phyloP scores from a whole-genome alignment of 306 rosid genomes.

The Elaeagnus macrophylla region DNA sequence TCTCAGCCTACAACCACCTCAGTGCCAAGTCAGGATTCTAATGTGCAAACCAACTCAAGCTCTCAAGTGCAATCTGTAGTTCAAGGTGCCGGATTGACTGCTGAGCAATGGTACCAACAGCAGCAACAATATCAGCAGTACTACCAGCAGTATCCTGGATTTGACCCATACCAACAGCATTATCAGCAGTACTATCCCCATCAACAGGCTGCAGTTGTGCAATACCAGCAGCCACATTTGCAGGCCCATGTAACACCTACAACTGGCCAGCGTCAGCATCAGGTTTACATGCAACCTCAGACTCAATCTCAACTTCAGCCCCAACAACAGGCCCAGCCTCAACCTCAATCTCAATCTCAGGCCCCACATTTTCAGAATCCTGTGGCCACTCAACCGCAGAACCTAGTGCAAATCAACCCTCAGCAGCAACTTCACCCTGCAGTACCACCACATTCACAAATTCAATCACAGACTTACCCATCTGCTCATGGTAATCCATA shows the following conservation, averaged over 20 bases:
- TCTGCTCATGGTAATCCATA: conserved; percentile 44
- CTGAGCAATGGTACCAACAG: conserved; percentile 87
- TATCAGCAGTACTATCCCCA: conserved; percentile 81
- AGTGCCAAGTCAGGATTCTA: conserved; percentile 49
- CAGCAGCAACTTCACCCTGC: conserved; percentile 51
- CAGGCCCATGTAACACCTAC: conserved; percentile 37
- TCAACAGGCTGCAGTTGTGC: conserved; percentile 59
- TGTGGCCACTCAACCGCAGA: conserved; percentile 43
- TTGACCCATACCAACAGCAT: conserved; percentile 81
- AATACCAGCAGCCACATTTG: conserved; percentile 40
- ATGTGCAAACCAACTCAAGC: conserved; percentile 38
- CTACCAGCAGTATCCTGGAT: conserved; percentile 89
- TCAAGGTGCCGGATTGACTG: conserved; percentile 43
- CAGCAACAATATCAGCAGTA: conserved; percentile 88
- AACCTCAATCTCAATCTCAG: conserved; percentile 33
- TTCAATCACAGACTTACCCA: conserved; percentile 40
- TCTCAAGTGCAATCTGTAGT: conserved; percentile 53
- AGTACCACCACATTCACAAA: conserved; percentile 46
- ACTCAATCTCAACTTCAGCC: conserved; percentile 28
- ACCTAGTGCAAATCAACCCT: conserved; percentile 49
- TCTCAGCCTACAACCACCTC: conserved; percentile 44
- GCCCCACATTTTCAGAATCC: conserved; percentile 25
- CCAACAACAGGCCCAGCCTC: conserved; percentile 27
- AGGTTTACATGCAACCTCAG: conserved; percentile 23
- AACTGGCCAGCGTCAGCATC: conserved; percentile 33